A percentile compares a stretch with the other conserved stretches of the same genome.
Conservation (phyloP, 305 asterid species). For the Coffea humblotiana region DNA sequence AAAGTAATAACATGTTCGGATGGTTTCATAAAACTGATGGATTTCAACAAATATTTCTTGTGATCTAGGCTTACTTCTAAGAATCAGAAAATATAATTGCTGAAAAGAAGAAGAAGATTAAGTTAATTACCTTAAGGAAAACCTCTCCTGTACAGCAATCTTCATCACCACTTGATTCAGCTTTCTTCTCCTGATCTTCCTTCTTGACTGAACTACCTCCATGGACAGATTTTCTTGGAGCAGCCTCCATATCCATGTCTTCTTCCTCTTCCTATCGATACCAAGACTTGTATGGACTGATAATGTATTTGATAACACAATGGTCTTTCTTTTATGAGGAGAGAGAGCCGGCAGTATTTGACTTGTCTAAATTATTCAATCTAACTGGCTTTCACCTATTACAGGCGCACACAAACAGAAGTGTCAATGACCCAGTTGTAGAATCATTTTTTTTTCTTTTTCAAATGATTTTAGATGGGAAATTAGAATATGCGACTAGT, state of each 20-base stretch:
- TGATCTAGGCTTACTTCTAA: background rate
- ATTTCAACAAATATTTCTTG: background rate
- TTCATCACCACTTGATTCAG: conserved; percentile 38
- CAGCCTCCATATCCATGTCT: conserved; percentile 35
- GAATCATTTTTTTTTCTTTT: background rate
- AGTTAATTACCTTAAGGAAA: conserved; percentile 47
- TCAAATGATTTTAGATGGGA: background rate
- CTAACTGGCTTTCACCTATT: conserved; percentile 35
- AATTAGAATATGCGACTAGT: background rate
- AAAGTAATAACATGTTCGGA: background rate
- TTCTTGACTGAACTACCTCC: conserved; percentile 25
- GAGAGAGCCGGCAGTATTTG: conserved; percentile 52
- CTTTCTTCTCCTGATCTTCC: conserved; percentile 33
- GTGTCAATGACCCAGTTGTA: conserved; percentile 55
- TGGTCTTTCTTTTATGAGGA: conserved; percentile 38
- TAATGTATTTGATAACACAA: conserved; percentile 24
- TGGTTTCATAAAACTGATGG: background rate
- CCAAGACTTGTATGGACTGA: conserved; percentile 1
- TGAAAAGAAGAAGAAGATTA: background rate
- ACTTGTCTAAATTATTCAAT: conserved; percentile 52
- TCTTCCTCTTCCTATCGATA: conserved; percentile 10
- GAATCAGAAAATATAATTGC: background rate
- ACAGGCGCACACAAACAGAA: conserved; percentile 45
- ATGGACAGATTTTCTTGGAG: conserved; percentile 38
- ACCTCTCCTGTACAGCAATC: conserved; percentile 41